Conservation (phyloP, 495 filamentous ascomycete species). For the Letharia lupina region DNA sequence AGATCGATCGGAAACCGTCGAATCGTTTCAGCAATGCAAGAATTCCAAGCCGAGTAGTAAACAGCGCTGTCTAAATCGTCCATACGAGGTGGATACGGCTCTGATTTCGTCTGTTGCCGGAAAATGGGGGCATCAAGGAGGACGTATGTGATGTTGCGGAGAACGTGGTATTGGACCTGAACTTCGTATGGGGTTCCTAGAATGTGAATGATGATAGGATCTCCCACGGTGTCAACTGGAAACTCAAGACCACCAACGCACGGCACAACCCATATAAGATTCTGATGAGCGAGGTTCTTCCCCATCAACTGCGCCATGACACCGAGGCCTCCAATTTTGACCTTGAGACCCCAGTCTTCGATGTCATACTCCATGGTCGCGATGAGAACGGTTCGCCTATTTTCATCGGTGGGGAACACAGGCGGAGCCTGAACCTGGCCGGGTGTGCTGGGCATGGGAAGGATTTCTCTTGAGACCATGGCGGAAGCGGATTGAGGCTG, state of each 20-base stretch:
- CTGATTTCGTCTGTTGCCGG: constrained; percentile 36
- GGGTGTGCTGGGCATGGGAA: constrained; percentile 11
- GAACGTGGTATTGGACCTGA: constrained; percentile 40
- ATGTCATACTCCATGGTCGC: constrained; percentile 47
- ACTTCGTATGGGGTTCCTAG: constrained; percentile 35
- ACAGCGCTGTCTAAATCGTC: constrained; percentile 49
- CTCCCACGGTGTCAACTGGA: constrained; percentile 35
- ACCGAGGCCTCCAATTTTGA: constrained; percentile 44
- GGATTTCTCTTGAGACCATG: constrained; percentile 6
- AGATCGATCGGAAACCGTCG: constrained; percentile 55
- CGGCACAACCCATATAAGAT: constrained; percentile 46
- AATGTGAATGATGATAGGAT: constrained; percentile 39
- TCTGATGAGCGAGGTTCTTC: constrained; percentile 40
- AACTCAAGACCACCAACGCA: constrained; percentile 44
- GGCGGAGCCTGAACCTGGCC: constrained; percentile 18
- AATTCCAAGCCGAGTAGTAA: constrained; percentile 58
- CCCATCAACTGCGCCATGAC: constrained; percentile 46
- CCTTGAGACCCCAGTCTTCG: constrained; percentile 42
- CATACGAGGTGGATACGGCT: constrained; percentile 42
- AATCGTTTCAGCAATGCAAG: constrained; percentile 51
- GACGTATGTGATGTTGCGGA: constrained; percentile 45
- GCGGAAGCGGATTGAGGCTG: constrained; percentile 42
- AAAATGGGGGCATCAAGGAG: constrained; percentile 42
- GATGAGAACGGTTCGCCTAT: constrained; percentile 35
- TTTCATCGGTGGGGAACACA: constrained; percentile 10